Evolutionary conservation across 306 rosid genomes (phyloP), one percentile per base, ranked within the genome.

Genomic region (Aeschynomene evenia): DNA sequence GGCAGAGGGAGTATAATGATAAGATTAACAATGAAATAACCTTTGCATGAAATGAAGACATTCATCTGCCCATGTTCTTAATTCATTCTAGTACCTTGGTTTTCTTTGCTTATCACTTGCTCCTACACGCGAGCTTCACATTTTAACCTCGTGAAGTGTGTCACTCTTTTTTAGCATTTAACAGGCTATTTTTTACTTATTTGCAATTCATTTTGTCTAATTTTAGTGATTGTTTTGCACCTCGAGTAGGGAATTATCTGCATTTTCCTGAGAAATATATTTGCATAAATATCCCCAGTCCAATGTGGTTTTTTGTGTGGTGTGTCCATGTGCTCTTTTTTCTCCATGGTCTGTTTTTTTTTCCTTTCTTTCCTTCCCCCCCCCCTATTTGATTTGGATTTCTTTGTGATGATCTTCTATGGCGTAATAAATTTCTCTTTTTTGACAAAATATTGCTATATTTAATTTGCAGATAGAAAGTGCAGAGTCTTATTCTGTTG

Each of bases 401-500:
- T 23, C 10, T 26, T 73, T 26, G 9, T 39, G 20, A 28, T 36
- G 7, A 36, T 64, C 50, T 24, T 59, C 37, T 40, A 23, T 48
- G n/a, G 37, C 21, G 2, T 14, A 50, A 36, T 15, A 6, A 37
- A 50, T 72, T 23, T 61, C n/a, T 23, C 12, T 72, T 61, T 49
- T 56, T 4, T 8, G 14, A 45, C 48, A 19, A 4, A 19, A 16
- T 22, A 42, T 5, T 49, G 24, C 51, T 58, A n/a, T 28, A 15
- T 20, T 31, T 39, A 36, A 57, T 81, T 54, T 79, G 60, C 83
- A 93, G 97, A 91, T 93, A 55, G 89, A 86, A 45, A 83, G 81
- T 56, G 98, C 98, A 18, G 98, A 90, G 74, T 88, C 88, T 54
- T 93, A 83, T 86, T 78, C 86, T 48, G 84, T 42, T 48, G 73